These are phyloP conservation scores for Ascoidea rubescens DNA, from an alignment of 805 yeast genomes.

Conservation along the genomic window DNA sequence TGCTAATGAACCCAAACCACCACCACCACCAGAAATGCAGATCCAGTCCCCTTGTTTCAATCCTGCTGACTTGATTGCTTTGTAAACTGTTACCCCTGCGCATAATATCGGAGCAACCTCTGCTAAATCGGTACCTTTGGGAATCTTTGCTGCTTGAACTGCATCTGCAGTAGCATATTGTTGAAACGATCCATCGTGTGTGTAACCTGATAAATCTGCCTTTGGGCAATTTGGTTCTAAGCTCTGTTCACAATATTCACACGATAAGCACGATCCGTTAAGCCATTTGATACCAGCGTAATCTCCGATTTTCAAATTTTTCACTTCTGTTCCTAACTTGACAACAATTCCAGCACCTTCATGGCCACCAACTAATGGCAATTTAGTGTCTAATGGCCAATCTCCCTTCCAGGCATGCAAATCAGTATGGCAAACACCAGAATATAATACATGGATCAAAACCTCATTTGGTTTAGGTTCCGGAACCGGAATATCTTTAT, in stretches of 20 bases:
- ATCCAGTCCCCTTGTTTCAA: slow-evolving; percentile 43
- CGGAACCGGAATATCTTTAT: slow-evolving; percentile 43
- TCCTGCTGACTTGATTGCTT: slow-evolving; percentile 39
- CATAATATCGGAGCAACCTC: slow-evolving; percentile 50
- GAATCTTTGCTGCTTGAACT: slow-evolving; percentile 71
- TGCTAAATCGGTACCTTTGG: slow-evolving; percentile 60
- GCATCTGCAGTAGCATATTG: slow-evolving; percentile 83
- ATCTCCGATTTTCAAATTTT: slow-evolving; percentile 44
- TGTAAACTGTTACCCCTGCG: slow-evolving; percentile 52
- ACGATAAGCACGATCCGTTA: slow-evolving; percentile 45
- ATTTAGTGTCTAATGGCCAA: slow-evolving; percentile 44
- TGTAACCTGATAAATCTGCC: slow-evolving; percentile 41
- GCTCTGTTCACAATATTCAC: slow-evolving; percentile 42
- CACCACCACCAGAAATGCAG: slow-evolving; percentile 46
- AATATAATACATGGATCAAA: slow-evolving; percentile 42
- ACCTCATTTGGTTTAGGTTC: slow-evolving; percentile 42
- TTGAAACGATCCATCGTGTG: slow-evolving; percentile 67
- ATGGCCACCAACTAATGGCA: slow-evolving; percentile 54
- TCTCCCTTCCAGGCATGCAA: slow-evolving; percentile 59
- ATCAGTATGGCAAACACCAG: slow-evolving; percentile 57
- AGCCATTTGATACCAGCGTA: slow-evolving; percentile 53
- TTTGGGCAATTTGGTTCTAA: slow-evolving; percentile 40
- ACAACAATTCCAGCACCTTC: slow-evolving; percentile 60
- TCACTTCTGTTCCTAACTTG: slow-evolving; percentile 40
- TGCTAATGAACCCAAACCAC: slow-evolving; percentile 48